Percentiles rank a stretch among this genome's conserved stretches.
Conservation (phyloP, 2,329 filamentous ascomycete genomes). For the Pseudocercospora musae region DNA sequence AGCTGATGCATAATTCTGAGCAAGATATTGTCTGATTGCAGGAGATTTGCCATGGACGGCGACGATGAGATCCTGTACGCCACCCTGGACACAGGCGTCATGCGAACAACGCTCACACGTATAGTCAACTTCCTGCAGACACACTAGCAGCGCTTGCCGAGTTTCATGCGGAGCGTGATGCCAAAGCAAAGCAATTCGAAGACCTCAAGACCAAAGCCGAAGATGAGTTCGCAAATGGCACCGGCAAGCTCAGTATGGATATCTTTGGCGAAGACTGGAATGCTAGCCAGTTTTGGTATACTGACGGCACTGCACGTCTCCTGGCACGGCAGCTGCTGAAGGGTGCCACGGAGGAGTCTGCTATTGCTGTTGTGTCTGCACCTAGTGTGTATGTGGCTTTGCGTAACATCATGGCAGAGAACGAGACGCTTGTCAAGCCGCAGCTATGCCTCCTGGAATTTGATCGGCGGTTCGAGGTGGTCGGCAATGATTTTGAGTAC, state of each 20-base stretch:
- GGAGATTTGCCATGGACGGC: slow-evolving; percentile 17
- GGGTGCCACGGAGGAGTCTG: slow-evolving; percentile 52
- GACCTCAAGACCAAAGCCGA: slow-evolving; percentile 63
- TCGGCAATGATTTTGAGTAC: slow-evolving; percentile 69
- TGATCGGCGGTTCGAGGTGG: slow-evolving; percentile 69
- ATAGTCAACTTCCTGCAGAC: slow-evolving; percentile 61
- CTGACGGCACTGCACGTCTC: slow-evolving; percentile 64
- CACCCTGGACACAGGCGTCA: slow-evolving; percentile 2
- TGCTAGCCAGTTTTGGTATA: slow-evolving; percentile 70
- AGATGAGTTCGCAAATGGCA: slow-evolving; percentile 42
- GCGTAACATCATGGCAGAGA: slow-evolving; percentile 56
- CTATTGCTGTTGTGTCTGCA: slow-evolving; percentile 67
- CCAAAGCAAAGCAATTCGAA: slow-evolving; percentile 63
- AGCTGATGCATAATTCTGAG: slow-evolving; percentile 9
- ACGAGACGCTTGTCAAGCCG: slow-evolving; percentile 44
- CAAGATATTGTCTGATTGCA: slow-evolving; percentile 7
- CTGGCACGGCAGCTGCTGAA: slow-evolving; percentile 65
- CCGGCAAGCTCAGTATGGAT: slow-evolving; percentile 57
- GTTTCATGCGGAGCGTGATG: slow-evolving; percentile 72
- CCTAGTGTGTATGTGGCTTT: slow-evolving; percentile 75
- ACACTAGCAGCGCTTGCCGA: slow-evolving; percentile 67
- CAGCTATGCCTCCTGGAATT: slow-evolving; percentile 68
- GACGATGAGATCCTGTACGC: slow-evolving; percentile 27
- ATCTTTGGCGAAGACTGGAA: slow-evolving; percentile 80
- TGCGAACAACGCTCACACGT: slow-evolving; percentile 19